Evolutionary conservation across 78 protist genomes (phyloP).

Genomic region (Ministeria vibrans): DNA sequence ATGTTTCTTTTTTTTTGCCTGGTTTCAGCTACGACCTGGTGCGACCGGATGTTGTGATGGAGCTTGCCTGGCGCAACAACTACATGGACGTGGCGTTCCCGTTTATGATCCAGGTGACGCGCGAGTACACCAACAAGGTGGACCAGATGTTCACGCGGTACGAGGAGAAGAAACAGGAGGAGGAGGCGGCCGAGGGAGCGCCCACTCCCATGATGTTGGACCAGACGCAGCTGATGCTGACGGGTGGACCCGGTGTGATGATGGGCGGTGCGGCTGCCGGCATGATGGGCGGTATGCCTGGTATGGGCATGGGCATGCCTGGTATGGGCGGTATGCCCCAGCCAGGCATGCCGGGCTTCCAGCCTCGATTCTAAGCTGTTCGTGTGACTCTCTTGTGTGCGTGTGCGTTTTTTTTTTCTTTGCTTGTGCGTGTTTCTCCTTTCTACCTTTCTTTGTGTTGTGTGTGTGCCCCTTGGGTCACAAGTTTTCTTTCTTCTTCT

Average conservation of each 20-base stretch:
- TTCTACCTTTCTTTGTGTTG: no score
- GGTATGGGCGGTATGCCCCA: neutral
- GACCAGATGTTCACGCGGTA: neutral
- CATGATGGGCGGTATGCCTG: neutral
- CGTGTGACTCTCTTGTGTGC: neutral
- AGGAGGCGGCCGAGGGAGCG: neutral
- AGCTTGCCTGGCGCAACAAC: conserved; percentile 95
- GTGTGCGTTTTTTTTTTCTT: no score
- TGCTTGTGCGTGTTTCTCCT: no score
- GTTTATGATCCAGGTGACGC: conserved; percentile 81
- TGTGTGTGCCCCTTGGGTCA: no score
- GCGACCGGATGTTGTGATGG: conserved; percentile 91
- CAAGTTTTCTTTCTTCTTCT: no score
- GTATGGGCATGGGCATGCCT: neutral
- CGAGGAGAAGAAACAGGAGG: conserved; percentile 6
- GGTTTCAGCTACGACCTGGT: conserved; percentile 89
- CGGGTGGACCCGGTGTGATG: neutral
- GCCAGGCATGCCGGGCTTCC: neutral
- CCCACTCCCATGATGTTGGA: neutral
- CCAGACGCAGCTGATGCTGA: conserved; percentile 12
- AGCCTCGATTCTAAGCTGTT: neutral
- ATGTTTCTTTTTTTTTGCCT: no score
- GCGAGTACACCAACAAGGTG: conserved; percentile 47
- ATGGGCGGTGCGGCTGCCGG: no score
- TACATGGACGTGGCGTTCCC: conserved; percentile 97